Base-by-base conservation (phyloP, 2,329 filamentous ascomycete species). In the Hymenoscyphus repandus region DNA sequence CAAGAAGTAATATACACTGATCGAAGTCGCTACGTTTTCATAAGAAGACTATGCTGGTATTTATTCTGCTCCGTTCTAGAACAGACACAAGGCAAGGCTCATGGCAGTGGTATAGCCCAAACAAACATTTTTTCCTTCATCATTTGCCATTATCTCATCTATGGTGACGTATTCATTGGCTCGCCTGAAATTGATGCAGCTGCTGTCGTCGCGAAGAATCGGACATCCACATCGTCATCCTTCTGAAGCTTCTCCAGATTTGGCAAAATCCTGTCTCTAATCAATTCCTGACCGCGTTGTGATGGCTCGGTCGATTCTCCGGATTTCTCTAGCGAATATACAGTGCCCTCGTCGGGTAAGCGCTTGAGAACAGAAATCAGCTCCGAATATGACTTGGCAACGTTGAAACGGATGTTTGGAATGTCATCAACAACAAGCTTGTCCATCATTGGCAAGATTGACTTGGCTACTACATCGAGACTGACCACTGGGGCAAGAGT, bases 371-470 rank as follows among this genome's bases (percentile, higher is more conserved):
- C 90, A 61, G 88, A 85, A 64, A 97, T 90, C 52, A 99, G 76
- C 46, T 93, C 85, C 18, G 84, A 83, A 67, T 97, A 99, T 42
- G 93, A 97, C 76, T 99, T 99, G 62, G 93, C 93, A 43, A 99
- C 93, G 70, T 99, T 99, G 80, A 99, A 99, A 46, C 93, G 90
- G 68, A 99, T 99, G 74, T 99, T 99, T 60, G 93, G 93, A 57
- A 99, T 99, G 40, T 95, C 90, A 67, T 99, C 93, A 41, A 82
- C 80, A 47, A 95, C 90, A 49, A 99, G 86, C 74, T 92, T 90
- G 71, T 96, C 89, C 67, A 99, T 82, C 78, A 99, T 97, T 36
- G 93, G 93, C 18, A 99, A 80, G 61, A 99, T 95, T 32, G 90
- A 93, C 67, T 87, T 86, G 66, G 89, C 85, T 68, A 99, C 95